Base-by-base conservation (phyloP, 192 early-diverging fungal genomes). In the Lobosporangium transversale region DNA sequence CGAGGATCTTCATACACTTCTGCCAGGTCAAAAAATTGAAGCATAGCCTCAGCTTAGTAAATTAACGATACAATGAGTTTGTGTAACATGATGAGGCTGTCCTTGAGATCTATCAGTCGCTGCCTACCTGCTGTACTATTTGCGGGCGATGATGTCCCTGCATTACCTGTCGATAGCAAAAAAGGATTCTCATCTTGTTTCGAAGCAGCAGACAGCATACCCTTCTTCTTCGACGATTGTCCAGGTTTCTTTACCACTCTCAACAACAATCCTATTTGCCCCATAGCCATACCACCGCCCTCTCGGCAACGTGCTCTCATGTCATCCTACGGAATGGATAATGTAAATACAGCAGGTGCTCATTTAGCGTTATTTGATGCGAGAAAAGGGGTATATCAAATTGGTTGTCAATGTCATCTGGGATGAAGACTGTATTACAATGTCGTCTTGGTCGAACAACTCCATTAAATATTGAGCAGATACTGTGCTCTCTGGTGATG, bases 121-220 rank as follows among this genome's bases (percentile, higher is more conserved):
- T n/a, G n/a, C n/a, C 33, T 61, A 61, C 58, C 47, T 48, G 58
- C 3, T n/a, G 24, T 21, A 2, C 4, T 26, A 8, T 50, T 50
- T 3, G 58, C n/a, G 17, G n/a, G 11, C 15, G 20, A 3, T 3
- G 58, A 36, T 50, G 21, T 3, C 37, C 4, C 40, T 42, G 14
- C 33, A 2, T 40, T 24, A 2, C n/a, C 10, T 4, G 48, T 32
- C 40, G 47, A 37, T 53, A 51, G 57, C 42, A 74, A 44, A 29
- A 74, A 74, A 0, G 70, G 70, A n/a, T 74, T 74, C n/a, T 59
- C 47, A 17, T 74, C 70, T 26, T 65, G 53, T 26, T 31, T 57
- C 20, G 40, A 11, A 23, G 36, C 20, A 29, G 3, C 44, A 14
- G 55, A 32, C 9, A 49, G 9, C 15, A 36, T 27, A 6, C 40